Evolutionary conservation across 768 basidiomycete genomes (phyloP).

Genomic region (Trametes elegans): DNA sequence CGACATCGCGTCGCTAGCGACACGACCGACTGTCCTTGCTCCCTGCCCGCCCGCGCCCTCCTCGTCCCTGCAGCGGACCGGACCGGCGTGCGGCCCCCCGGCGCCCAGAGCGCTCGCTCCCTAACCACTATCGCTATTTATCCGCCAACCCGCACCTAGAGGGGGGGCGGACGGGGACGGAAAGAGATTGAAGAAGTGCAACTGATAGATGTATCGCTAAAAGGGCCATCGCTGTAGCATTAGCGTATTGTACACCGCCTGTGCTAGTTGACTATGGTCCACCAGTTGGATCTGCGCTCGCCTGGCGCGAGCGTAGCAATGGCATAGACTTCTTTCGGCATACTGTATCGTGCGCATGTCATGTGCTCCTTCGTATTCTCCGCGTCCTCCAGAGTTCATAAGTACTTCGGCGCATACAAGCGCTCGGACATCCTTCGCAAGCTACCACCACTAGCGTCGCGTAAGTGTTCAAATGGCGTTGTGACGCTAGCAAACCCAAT

Average conservation of each 20-base stretch:
- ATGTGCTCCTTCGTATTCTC: too few species aligned
- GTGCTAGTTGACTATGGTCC: constrained; percentile 14
- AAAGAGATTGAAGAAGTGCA: constrained; percentile 1
- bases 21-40: background rate
- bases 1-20: background rate
- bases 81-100: background rate
- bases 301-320: constrained; percentile 2
- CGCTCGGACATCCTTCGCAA: too few species aligned
- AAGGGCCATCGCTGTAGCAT: constrained; percentile 16
- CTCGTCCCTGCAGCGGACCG: background rate
- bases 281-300: background rate
- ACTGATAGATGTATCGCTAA: background rate
- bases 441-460: too few species aligned
- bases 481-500: too few species aligned
- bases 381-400: too few species aligned
- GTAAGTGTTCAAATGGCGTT: too few species aligned
- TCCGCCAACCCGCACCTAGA: background rate
- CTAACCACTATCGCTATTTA: constrained; percentile 5
- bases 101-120: constrained; percentile 1
- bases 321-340: background rate
- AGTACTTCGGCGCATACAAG: too few species aligned
- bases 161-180: background rate
- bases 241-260: constrained; percentile 4
- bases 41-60: background rate
- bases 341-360: background rate